phyloP scores from a whole-genome alignment of 2,329 filamentous ascomycete species.

The Didymellaceae sp. region DNA sequence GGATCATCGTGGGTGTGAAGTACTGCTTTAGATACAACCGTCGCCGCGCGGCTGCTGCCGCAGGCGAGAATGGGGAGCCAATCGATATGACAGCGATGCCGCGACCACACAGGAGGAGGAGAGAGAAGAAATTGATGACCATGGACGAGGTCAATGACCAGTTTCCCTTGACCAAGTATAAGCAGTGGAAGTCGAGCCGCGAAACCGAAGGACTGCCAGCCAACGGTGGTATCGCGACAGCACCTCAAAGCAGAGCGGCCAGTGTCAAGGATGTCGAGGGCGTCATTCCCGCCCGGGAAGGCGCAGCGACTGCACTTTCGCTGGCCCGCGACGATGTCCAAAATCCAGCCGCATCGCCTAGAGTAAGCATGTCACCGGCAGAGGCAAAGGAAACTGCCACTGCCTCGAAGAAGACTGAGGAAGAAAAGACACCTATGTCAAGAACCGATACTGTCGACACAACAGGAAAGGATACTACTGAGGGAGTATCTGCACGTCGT shows the following conservation, averaged over 20 bases:
- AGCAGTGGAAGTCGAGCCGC: conserved; percentile 85
- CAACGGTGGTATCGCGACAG: conserved; percentile 76
- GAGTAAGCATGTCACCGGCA: conserved; percentile 28
- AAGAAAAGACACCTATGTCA: conserved; percentile 16
- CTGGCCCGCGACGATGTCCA: conserved; percentile 53
- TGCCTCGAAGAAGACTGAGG: conserved; percentile 20
- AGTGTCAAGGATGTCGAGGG: conserved; percentile 73
- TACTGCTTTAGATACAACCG: conserved; percentile 99
- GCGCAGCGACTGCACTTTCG: conserved; percentile 47
- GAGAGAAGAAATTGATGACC: conserved; percentile 98
- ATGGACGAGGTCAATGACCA: conserved; percentile 99
- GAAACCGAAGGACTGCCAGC: conserved; percentile 84
- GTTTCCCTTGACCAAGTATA: conserved; percentile 96
- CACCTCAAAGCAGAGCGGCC: conserved; percentile 72
- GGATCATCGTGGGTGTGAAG: conserved; percentile 99
- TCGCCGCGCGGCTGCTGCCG: conserved; percentile 79
- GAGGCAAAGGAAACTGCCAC: conserved; percentile 33
- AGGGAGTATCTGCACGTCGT: conserved; percentile 31
- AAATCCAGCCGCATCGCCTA: conserved; percentile 22
- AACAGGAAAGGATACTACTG: conserved; percentile 27
- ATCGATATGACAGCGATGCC: conserved; percentile 89
- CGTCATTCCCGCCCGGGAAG: conserved; percentile 39
- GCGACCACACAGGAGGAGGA: conserved; percentile 80
- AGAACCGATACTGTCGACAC: conserved; percentile 37
- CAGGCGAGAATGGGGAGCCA: conserved; percentile 77